These are phyloP conservation scores for Alnus glutinosa DNA, from an alignment of 306 rosid species.

Conservation along the genomic window DNA sequence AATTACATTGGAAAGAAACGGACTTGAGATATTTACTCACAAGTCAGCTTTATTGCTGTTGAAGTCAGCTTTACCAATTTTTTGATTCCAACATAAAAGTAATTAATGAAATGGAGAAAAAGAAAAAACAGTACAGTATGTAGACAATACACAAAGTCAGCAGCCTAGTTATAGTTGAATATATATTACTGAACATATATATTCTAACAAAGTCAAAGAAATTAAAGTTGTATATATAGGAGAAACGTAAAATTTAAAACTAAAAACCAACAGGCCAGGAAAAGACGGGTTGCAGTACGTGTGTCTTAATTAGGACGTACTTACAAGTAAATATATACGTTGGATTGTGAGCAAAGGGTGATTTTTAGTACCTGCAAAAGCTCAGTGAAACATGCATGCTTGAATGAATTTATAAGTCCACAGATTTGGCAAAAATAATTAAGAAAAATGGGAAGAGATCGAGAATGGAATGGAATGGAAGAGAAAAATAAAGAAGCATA, in stretches of 20 bases:
- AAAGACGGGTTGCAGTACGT: no score
- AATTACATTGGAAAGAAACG: not conserved
- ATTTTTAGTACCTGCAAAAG: constrained; percentile 5
- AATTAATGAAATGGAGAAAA: not conserved
- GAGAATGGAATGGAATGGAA: constrained; percentile 1
- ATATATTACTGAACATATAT: no score
- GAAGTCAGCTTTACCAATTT: not conserved
- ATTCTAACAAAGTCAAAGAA: not conserved
- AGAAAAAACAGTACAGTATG: not conserved
- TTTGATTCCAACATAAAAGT: not conserved
- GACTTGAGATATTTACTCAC: not conserved
- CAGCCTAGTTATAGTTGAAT: no score
- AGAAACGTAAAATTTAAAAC: not conserved
- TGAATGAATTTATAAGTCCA: not conserved
- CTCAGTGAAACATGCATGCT: constrained; percentile 9
- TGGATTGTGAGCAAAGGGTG: not conserved
- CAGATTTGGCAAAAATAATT: not conserved
- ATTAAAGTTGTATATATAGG: not conserved
- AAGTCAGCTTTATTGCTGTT: not conserved
- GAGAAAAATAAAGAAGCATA: constrained; percentile 18
- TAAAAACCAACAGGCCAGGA: not conserved
- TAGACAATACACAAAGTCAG: no score
- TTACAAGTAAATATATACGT: no score
- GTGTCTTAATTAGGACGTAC: no score
- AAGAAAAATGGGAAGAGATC: not conserved